Conservation (phyloP, 306 rosid species). For the Prunus mira region DNA sequence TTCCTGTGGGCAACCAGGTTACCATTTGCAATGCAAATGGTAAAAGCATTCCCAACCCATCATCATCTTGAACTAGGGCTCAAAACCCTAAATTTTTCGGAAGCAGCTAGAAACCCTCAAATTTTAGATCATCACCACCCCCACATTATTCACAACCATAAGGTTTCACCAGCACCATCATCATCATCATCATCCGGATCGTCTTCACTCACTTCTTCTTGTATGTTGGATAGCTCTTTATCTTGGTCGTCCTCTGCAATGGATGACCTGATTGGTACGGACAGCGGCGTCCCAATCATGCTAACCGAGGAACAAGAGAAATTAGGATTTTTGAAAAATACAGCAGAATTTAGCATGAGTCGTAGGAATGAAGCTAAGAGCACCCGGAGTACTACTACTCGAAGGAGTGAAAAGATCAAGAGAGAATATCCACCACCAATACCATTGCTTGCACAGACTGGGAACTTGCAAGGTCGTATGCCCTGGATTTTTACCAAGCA, state of each 20-base stretch:
- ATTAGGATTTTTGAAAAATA: background rate
- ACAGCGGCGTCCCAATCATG: conserved; percentile 56
- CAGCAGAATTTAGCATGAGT: background rate
- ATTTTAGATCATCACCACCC: background rate
- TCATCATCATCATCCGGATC: background rate
- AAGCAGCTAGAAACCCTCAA: background rate
- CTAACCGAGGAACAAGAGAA: background rate
- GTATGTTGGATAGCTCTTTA: background rate
- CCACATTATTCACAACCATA: conserved; percentile 27
- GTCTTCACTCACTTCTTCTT: background rate
- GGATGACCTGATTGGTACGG: conserved; percentile 65
- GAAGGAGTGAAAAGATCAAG: background rate
- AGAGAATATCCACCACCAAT: conserved; percentile 52
- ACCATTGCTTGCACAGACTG: conserved; percentile 22
- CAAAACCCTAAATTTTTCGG: conserved; percentile 36
- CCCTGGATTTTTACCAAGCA: conserved; percentile 46
- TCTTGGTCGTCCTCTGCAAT: background rate
- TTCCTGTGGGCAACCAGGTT: conserved; percentile 24
- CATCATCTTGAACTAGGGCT: conserved; percentile 38
- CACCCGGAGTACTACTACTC: background rate
- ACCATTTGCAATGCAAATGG: conserved; percentile 6
- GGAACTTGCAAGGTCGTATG: conserved; percentile 21
- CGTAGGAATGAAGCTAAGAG: background rate
- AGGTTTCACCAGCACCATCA: background rate
- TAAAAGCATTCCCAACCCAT: background rate